Base-by-base conservation (phyloP, 2,329 filamentous ascomycete species). In the Neopestalotiopsis clavispora region DNA sequence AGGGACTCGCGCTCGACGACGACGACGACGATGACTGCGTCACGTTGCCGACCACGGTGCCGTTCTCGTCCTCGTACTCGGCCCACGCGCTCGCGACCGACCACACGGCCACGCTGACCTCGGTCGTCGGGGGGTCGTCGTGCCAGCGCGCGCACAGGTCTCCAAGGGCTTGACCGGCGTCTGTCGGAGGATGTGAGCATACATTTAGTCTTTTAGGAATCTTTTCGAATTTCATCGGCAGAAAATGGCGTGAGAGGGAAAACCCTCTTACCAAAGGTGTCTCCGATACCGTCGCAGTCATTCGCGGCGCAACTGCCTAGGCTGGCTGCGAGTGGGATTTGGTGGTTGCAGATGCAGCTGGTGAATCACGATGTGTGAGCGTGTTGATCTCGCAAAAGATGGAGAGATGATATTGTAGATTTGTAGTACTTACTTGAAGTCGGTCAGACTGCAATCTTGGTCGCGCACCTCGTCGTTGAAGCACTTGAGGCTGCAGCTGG, bases 81-180 rank as follows among this genome's bases (percentile, higher is more conserved):
- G 71, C 74, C 82, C 82, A 84, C 0, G 77, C 76, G 64, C 79
- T 82, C 70, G 78, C 77, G 60, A 84, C 72, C 0, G 76, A 77
- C 78, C 78, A 82, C 12, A 83, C 72, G 12, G 40, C 62, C 38
- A 40, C 62, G n/a, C 17, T 38, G 20, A 65, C 40, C 14, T 65
- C 40, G 40, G 12, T 65, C 9, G 62, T 0, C 14, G 62, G 30
- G 4, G 61, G 61, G 12, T 64, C 30, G 10, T 64, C 60, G 28
- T 38, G 14, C 60, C 60, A 63, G 17, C 60, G 32, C 17, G 6
- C 30, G 60, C 60, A 63, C 28, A 63, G 30, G 17, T 63, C 12
- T 5, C 60, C 60, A 3, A 63, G 60, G 14, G 60, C 60, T n/a
- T 63, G 12, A 9, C 60, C 60, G 34, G 30, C 60, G 20, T 63